These are phyloP conservation scores for Leavenworthia alabamica DNA, from an alignment of 345 rosid genomes.

Conservation along the genomic window DNA sequence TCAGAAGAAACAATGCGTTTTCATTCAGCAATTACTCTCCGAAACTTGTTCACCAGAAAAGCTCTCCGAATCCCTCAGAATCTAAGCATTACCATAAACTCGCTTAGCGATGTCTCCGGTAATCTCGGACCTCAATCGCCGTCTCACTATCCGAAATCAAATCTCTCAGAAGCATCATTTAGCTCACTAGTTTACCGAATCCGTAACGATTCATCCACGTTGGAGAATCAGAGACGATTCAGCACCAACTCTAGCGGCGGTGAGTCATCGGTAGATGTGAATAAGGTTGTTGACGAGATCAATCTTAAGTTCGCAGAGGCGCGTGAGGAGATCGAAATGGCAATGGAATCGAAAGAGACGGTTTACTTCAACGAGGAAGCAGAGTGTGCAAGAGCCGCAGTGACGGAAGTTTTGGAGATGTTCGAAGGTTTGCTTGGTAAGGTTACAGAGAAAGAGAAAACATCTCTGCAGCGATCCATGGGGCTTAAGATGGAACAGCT, in stretches of 20 bases:
- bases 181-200: not conserved
- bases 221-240: slow-evolving; percentile 27
- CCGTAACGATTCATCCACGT: not conserved
- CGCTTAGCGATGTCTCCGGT: slow-evolving; percentile 9
- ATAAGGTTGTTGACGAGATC: slow-evolving; percentile 69
- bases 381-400: slow-evolving; percentile 76
- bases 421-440: slow-evolving; percentile 53
- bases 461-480: slow-evolving; percentile 77
- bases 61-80: slow-evolving; percentile 24
- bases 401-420: slow-evolving; percentile 57
- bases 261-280: slow-evolving; percentile 38
- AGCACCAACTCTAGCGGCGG: slow-evolving; percentile 32
- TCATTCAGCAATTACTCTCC: slow-evolving; percentile 35
- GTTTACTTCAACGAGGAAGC: slow-evolving; percentile 92
- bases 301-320: slow-evolving; percentile 95
- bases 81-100: slow-evolving; percentile 3
- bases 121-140: slow-evolving; percentile 12
- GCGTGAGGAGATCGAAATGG: slow-evolving; percentile 97
- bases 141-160: not conserved
- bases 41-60: slow-evolving; percentile 28
- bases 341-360: slow-evolving; percentile 94
- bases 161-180: slow-evolving; percentile 8
- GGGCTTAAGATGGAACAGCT: slow-evolving; percentile 95
- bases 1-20: slow-evolving; percentile 30
- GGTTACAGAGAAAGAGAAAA: slow-evolving; percentile 52